A percentile compares a stretch with the other conserved stretches of the same genome.
phyloP scores from a whole-genome alignment of 805 yeast species.

The Lipomyces orientalis region DNA sequence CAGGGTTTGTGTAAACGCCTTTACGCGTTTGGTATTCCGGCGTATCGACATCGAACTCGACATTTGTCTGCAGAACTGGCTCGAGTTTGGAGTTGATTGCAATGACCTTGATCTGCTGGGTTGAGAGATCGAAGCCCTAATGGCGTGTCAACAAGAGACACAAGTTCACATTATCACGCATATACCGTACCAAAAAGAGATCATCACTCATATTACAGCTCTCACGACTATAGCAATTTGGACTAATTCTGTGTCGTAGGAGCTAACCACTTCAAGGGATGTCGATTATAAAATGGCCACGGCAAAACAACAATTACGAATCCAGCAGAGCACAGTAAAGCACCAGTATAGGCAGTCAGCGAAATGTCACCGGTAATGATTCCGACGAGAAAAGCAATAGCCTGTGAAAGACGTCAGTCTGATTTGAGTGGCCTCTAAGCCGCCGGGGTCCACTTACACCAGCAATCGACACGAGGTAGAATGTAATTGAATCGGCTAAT shows the following conservation, averaged over 20 bases:
- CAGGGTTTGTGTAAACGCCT: constrained; percentile 68
- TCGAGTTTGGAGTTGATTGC: constrained; percentile 61
- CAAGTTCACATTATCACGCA: neutral
- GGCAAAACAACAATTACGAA: constrained; percentile 58
- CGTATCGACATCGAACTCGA: constrained; percentile 73
- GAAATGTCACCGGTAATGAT: constrained; percentile 54
- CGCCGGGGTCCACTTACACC: constrained; percentile 37
- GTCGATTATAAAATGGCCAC: constrained; percentile 60
- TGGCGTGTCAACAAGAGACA: neutral
- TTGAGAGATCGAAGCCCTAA: constrained; percentile 83
- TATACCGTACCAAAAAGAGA: constrained; percentile 16
- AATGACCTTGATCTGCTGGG: constrained; percentile 84
- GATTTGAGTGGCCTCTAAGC: neutral
- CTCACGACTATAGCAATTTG: neutral
- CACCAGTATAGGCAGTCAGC: constrained; percentile 50
- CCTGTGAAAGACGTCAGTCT: constrained; percentile 16
- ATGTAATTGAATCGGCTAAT: constrained; percentile 47
- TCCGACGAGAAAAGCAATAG: constrained; percentile 57
- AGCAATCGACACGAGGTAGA: constrained; percentile 43
- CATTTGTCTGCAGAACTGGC: constrained; percentile 61
- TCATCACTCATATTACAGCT: constrained; percentile 35
- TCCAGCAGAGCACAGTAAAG: constrained; percentile 46
- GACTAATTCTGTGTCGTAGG: constrained; percentile 31
- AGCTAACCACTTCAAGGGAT: constrained; percentile 56
- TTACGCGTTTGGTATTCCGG: constrained; percentile 67